Evolutionary conservation across 2,329 filamentous ascomycete genomes (phyloP), one percentile per base, ranked within the genome.

Genomic region (Beauveria australis): DNA sequence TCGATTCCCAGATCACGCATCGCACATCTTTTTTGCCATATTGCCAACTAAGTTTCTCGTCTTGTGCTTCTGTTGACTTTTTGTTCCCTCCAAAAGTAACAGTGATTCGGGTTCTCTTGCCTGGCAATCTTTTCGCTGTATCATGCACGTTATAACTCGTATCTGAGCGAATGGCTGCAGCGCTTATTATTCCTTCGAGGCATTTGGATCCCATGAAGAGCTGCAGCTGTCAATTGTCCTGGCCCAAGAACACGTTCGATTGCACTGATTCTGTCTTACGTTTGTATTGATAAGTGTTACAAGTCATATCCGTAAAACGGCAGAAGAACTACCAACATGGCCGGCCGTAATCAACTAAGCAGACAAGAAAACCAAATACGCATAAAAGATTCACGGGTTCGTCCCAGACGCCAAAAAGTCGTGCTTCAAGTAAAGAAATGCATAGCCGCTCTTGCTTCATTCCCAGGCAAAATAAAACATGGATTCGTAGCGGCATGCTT

Each of bases 1-100:
- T 64, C 62, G 63, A 64, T 64, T 64, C 63, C 63, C 63, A 64
- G 63, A 64, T 64, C 62, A 63, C 63, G 63, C 63, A 64, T 52
- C 14, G 28, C n/a, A 26, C 30, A 3, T 48, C 30, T 3, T 61
- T 61, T 61, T 61, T 22, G 18, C 6, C 2, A 0, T 6, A 2
- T 16, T 16, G 33, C 30, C n/a, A 12, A 24, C 0, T 33, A 47
- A 16, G 16, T 7, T 24, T 18, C 9, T 33, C 51, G 49, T 33
- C 18, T 24, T 22, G 9, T 19, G 7, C 10, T 1, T 33, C 3
- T 14, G 19, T 47, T 51, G 1, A 5, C 18, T 40, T 37, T n/a
- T 18, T 26, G 19, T 46, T 26, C 19, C 44, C 30, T 12, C 10
- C 30, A 2, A 33, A 33, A 5, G 30, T 3, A 33, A 14, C 30